A percentile compares a stretch with the other conserved stretches of the same genome.
Evolutionary conservation across 345 rosid species (phyloP).

Genomic region (Rhodamnia argentea): DNA sequence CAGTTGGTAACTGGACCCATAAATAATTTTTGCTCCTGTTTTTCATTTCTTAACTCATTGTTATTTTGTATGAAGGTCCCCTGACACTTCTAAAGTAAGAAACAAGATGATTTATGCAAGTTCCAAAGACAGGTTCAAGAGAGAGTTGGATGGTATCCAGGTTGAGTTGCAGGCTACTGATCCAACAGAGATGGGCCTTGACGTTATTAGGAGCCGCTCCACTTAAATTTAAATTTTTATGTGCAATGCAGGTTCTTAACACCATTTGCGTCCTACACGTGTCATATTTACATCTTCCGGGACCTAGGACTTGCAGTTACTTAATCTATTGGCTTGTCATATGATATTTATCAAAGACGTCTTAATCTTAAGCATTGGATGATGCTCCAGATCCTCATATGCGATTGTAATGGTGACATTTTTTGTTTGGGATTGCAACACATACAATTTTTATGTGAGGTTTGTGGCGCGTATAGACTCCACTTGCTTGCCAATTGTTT

Average conservation of each 20-base stretch:
- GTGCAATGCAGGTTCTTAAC: conserved; percentile 2
- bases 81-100: conserved; percentile 50
- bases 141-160: conserved; percentile 62
- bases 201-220: conserved; percentile 53
- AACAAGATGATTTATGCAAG: conserved; percentile 74
- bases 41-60: neutral
- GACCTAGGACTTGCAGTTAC: conserved; percentile 10
- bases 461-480: neutral
- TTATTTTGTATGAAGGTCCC: conserved; percentile 30
- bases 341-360: neutral
- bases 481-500: neutral
- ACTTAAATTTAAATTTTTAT: conserved; percentile 12
- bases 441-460: neutral
- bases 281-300: conserved; percentile 21
- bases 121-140: conserved; percentile 58
- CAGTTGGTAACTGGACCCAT: neutral
- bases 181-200: conserved; percentile 62
- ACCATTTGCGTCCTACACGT: neutral
- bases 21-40: neutral
- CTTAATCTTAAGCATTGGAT: neutral
- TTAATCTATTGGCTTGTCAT: conserved; percentile 6
- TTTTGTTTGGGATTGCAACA: neutral
- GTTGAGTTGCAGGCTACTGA: conserved; percentile 64
- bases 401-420: neutral
- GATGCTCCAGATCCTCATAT: neutral